Evolutionary conservation across 139 green algal species (phyloP), one percentile per base, ranked within the genome.

Genomic region (Nannochloris sp.): DNA sequence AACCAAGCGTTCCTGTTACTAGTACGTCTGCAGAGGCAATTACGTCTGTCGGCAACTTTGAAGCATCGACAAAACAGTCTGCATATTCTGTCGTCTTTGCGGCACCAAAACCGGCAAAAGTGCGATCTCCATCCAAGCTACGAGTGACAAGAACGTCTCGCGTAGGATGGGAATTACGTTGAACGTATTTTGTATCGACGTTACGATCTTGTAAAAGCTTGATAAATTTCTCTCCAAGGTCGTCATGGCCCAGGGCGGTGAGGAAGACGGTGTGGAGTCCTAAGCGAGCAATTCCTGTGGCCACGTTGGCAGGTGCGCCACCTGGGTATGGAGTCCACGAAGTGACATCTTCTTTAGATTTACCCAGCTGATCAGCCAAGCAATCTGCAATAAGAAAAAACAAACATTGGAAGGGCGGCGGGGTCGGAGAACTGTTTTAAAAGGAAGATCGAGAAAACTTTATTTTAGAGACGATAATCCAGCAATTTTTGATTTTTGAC

Each of bases 251-350:
- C 29, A 96, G 65, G 4, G 83, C 81, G 1, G 67, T 79, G 3
- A 95, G 32, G 27, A 96, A 89, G 6, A 68, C 63, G 7, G 68
- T 69, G 23, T 68, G 56, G 3, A 82, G 59, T 2, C 79, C 83
- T 37, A 92, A 74, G 10, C 78, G 81, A 0, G 77, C 71, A 1
- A 87, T 48, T 4, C 70, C 79, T 23, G 82, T 82, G 29, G 82
- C 87, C 25, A 96, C 88, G 56, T 96, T 96, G 60, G 64, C 75
- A 4, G 87, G 82, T 0, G 90, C 90, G 9, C 90, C 90, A 6
- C 90, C 90, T 4, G 89, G 85, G 51, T 89, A 90, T 5, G 87
- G 86, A 23, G 80, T 95, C 73, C 89, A 96, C 5, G 72, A 84
- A 8, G 60, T 69, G 1, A 95, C 88, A 47, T 92, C 55, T 6